phyloP scores from a whole-genome alignment of 2,329 filamentous ascomycete species.

The Microsporum audouinii region DNA sequence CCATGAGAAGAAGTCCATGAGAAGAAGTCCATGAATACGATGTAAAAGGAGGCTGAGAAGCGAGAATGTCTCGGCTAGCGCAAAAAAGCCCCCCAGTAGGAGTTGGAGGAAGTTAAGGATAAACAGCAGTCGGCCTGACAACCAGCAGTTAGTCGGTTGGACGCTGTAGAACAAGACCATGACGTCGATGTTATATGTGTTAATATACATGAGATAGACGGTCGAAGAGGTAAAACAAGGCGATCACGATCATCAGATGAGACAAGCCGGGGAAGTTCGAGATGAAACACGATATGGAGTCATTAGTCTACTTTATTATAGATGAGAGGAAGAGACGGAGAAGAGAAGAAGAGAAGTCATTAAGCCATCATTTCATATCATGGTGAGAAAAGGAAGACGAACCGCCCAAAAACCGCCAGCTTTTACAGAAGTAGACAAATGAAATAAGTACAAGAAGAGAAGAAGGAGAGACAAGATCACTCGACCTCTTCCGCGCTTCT shows the following conservation, averaged over 20 bases:
- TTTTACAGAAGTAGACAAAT: no score
- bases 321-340: not conserved
- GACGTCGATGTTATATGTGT: no score
- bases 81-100: not conserved
- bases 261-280: not conserved
- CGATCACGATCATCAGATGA: not conserved
- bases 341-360: not conserved
- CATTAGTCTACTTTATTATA: no score
- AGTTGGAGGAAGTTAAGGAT: not conserved
- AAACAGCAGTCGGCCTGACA: not conserved
- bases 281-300: not conserved
- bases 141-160: not conserved
- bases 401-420: no score
- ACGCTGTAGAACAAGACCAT: no score
- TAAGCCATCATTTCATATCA: not conserved
- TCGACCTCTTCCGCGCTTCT: slow-evolving; percentile 31
- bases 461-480: not conserved
- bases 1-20: no score
- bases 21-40: no score
- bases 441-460: not conserved
- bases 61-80: not conserved
- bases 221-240: not conserved
- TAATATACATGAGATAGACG: not conserved
- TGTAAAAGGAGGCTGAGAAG: not conserved
- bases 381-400: not conserved